A percentile compares a stretch with the other conserved stretches of the same genome.
phyloP scores from a whole-genome alignment of 306 rosid species.

The Gastrolobium villosum region DNA sequence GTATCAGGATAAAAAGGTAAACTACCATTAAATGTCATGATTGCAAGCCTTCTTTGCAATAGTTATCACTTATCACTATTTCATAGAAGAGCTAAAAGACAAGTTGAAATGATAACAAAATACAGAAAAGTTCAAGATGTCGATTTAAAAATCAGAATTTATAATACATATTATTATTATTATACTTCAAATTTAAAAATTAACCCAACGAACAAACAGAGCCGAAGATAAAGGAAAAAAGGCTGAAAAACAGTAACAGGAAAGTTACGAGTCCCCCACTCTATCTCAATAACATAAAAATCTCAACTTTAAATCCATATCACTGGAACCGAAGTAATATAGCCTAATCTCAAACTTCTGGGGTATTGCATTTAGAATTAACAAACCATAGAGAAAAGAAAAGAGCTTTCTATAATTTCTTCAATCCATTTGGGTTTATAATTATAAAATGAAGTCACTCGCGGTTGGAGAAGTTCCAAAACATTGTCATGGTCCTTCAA shows the following conservation, averaged over 20 bases:
- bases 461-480: conserved; percentile 12
- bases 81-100: conserved; percentile 20
- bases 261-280: conserved; percentile 43
- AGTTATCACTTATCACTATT: background rate
- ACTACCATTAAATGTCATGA: conserved; percentile 32
- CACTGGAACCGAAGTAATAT: conserved; percentile 11
- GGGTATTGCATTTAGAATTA: conserved; percentile 19
- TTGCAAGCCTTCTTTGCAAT: conserved; percentile 28
- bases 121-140: background rate
- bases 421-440: conserved; percentile 34
- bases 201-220: conserved; percentile 40
- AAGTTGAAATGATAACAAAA: conserved; percentile 27
- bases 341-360: conserved; percentile 17
- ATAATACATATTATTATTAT: background rate
- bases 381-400: conserved; percentile 9
- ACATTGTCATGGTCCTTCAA: conserved; percentile 26
- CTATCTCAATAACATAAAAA: conserved; percentile 46
- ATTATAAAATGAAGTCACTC: conserved; percentile 36
- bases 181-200: background rate
- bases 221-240: conserved; percentile 36
- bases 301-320: conserved; percentile 47
- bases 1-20: conserved; percentile 42
- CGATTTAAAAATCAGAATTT: conserved; percentile 37
- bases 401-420: conserved; percentile 29
- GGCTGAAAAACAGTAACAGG: conserved; percentile 6